These are phyloP conservation scores for Umbelopsis vinacea DNA, from an alignment of 192 early-diverging fungal species.

Conservation along the genomic window DNA sequence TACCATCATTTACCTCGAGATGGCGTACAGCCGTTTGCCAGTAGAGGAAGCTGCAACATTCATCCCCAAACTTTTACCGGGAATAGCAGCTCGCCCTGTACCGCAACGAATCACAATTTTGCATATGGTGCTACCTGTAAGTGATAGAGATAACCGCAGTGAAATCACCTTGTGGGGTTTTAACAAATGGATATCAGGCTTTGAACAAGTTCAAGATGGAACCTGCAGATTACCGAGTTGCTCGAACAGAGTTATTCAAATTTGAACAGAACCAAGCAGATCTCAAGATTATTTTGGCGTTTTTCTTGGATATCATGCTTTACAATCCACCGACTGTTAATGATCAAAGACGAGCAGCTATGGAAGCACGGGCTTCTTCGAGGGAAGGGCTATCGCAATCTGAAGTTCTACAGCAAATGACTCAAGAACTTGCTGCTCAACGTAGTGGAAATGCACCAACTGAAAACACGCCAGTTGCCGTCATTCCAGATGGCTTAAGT, in stretches of 20 bases:
- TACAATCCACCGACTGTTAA: constrained; percentile 51
- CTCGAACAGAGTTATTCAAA: constrained; percentile 55
- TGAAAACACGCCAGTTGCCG: not conserved
- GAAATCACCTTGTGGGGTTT: not conserved
- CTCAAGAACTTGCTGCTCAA: not conserved
- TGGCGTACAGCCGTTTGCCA: constrained; percentile 63
- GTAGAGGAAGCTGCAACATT: constrained; percentile 47
- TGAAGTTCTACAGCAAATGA: not conserved
- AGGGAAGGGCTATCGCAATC: not conserved
- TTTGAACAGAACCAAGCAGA: constrained; percentile 61
- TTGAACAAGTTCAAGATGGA: constrained; percentile 48
- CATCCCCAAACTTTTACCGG: constrained; percentile 66
- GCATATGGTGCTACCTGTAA: constrained; percentile 70
- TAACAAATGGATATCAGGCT: constrained; percentile 26
- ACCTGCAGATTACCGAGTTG: constrained; percentile 41
- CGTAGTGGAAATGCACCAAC: not conserved
- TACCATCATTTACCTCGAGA: constrained; percentile 84
- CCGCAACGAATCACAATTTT: constrained; percentile 65
- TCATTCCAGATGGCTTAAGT: constrained; percentile 62
- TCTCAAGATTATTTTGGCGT: constrained; percentile 52
- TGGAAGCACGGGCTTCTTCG: constrained; percentile 21
- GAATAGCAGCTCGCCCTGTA: constrained; percentile 57
- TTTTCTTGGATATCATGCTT: constrained; percentile 69
- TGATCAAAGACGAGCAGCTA: not conserved
- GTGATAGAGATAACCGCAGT: not conserved